Conservation (phyloP, 306 rosid species). For the Lupinus albus region DNA sequence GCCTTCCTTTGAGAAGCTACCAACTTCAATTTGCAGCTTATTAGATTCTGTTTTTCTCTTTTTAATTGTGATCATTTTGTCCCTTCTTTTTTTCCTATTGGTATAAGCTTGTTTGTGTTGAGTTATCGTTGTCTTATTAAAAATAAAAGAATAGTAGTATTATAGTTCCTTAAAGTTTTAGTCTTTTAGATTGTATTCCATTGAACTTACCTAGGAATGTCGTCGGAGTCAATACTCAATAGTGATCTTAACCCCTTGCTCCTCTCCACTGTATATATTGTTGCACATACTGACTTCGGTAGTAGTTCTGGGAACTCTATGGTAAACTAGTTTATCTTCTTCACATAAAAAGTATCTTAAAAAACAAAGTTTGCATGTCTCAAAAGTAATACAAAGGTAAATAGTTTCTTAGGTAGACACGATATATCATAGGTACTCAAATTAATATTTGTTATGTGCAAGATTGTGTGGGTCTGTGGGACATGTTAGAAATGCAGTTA, state of each 20-base stretch:
- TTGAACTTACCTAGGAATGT: constrained; percentile 1
- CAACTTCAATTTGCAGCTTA: constrained; percentile 50
- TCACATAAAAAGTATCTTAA: neutral
- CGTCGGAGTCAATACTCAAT: constrained; percentile 12
- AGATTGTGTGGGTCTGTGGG: neutral
- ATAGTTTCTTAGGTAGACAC: neutral
- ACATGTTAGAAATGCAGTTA: neutral
- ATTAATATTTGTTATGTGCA: neutral
- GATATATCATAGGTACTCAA: neutral
- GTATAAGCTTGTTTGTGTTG: constrained; percentile 40
- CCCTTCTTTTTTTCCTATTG: constrained; percentile 11
- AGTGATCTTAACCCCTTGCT: neutral
- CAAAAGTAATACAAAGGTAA: neutral
- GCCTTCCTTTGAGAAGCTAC: constrained; percentile 41
- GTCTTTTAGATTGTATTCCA: constrained; percentile 25
- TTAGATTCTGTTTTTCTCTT: constrained; percentile 36
- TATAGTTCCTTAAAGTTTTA: constrained; percentile 28
- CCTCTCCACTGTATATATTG: neutral
- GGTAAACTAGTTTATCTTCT: neutral
- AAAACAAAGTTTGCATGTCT: neutral
- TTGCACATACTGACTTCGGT: constrained; percentile 17
- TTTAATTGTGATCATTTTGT: constrained; percentile 40
- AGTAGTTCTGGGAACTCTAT: constrained; percentile 23
- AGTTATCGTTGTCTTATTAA: constrained; percentile 24
- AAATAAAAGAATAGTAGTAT: constrained; percentile 27